A percentile compares a stretch with the other conserved stretches of the same genome.
Conservation (phyloP, 192 early-diverging fungal genomes). For the Backusella luteola region DNA sequence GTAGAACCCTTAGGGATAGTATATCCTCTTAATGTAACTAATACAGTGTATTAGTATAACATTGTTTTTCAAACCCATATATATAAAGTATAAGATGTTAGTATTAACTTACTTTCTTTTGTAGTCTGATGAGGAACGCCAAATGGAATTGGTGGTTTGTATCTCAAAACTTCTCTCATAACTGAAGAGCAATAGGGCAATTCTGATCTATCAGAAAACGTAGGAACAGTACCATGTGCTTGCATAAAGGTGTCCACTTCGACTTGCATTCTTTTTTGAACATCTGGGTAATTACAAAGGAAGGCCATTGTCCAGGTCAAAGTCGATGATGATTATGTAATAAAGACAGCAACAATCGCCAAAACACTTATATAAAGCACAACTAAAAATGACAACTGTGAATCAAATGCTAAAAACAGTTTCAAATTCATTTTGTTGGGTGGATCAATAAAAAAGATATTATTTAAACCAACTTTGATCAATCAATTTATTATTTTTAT, state of each 20-base stretch:
- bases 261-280: not conserved
- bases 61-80: not conserved
- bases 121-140: not conserved
- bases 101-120: not conserved
- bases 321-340: not conserved
- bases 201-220: not conserved
- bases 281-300: not conserved
- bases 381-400: not conserved
- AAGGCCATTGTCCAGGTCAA: not conserved
- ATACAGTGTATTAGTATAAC: not conserved
- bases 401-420: not conserved
- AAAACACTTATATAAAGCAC: not conserved
- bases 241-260: slow-evolving; percentile 1
- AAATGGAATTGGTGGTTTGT: not conserved
- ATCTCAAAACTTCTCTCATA: not conserved
- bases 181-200: slow-evolving; percentile 4
- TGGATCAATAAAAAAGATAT: not conserved
- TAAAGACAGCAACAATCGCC: not conserved
- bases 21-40: slow-evolving; percentile 31
- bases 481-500: too few species aligned
- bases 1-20: slow-evolving; percentile 46
- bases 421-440: not conserved
- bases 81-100: not conserved
- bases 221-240: not conserved
- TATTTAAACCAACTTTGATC: not conserved